These are phyloP conservation scores for Batrachochytrium dendrobatidis DNA, from an alignment of 371 early-diverging fungal species.

Conservation along the genomic window DNA sequence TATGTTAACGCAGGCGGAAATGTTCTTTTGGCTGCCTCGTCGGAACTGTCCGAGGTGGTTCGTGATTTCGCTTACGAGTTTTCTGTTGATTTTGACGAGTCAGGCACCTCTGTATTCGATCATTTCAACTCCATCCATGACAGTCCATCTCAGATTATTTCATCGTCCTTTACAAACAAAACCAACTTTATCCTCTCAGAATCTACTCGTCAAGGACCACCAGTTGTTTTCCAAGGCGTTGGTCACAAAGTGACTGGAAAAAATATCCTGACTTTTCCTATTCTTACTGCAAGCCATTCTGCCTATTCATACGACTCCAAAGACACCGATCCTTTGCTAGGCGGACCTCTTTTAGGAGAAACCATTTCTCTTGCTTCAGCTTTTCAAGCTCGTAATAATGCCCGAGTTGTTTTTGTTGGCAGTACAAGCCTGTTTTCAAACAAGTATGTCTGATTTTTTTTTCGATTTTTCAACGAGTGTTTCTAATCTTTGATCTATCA, in stretches of 20 bases:
- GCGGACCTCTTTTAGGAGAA: constrained; percentile 38
- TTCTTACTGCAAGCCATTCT: constrained; percentile 54
- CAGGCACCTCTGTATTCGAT: constrained; percentile 60
- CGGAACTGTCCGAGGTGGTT: constrained; percentile 57
- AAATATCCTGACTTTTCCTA: constrained; percentile 55
- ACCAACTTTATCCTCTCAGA: constrained; percentile 10
- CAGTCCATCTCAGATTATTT: constrained; percentile 37
- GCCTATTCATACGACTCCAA: constrained; percentile 15
- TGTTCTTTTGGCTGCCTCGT: constrained; percentile 62
- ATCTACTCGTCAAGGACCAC: constrained; percentile 12
- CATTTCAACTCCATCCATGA: constrained; percentile 46
- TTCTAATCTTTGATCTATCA: neutral
- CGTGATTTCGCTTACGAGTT: constrained; percentile 80
- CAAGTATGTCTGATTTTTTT: constrained; percentile 30
- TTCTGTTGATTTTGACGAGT: constrained; percentile 72
- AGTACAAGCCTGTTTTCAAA: constrained; percentile 74
- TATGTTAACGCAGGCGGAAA: constrained; percentile 92
- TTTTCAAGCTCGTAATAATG: constrained; percentile 83
- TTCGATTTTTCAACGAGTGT: no score
- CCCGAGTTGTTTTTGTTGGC: constrained; percentile 79
- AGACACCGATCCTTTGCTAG: constrained; percentile 31
- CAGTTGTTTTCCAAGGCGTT: constrained; percentile 70
- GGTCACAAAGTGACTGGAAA: constrained; percentile 52
- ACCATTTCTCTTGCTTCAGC: constrained; percentile 63
- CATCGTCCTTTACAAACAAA: constrained; percentile 30